Evolutionary conservation across 176 grass and related monocot genomes (phyloP).

Genomic region (sorghum (Sorghum bicolor)): Sorghum_bicolor_NCBIv3 NC_012872.2:69087001-69087500

Average conservation of each 20-base stretch:
- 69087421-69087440: not conserved
- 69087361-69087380: too few relatives aligned
- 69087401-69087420: not conserved
- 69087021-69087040: not conserved
- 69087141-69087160: conserved; percentile 33
- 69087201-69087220: conserved; percentile 25
- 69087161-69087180: conserved; percentile 31
- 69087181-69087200: not conserved
- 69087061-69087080: not conserved
- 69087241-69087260: not conserved
- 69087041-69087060: conserved; percentile 5
- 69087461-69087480: not conserved
- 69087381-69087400: too few relatives aligned
- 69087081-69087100: conserved; percentile 20
- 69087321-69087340: too few relatives aligned
- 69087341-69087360: too few relatives aligned
- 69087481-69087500: conserved; percentile 14
- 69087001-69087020: conserved; percentile 18
- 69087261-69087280: not conserved
- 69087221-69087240: conserved; percentile 35
- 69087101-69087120: conserved; percentile 11
- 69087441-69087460: not conserved
- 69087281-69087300: not conserved
- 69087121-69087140: not conserved
- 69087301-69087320: too few relatives aligned